Percentiles rank a stretch among this genome's conserved stretches.
Evolutionary conservation across 2,329 filamentous ascomycete genomes (phyloP).

Genomic region (Penicillium sp.): DNA sequence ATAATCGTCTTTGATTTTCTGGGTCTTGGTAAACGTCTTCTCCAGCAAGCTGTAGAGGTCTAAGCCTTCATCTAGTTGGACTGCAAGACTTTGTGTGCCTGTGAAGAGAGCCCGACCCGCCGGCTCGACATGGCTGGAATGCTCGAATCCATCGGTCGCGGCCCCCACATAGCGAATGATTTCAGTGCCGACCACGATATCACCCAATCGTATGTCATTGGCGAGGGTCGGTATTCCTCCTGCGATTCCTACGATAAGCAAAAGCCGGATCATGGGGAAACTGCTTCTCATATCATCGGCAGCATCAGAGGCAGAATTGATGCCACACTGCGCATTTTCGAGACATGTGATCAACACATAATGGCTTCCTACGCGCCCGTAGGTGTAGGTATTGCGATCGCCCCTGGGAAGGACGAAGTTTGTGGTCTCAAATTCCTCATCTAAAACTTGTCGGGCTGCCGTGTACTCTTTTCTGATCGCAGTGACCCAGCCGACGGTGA

Average conservation of each 20-base stretch:
- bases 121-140: neutral
- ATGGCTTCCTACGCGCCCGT: neutral
- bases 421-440: neutral
- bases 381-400: neutral
- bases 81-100: neutral
- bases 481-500: constrained; percentile 1
- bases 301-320: neutral
- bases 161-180: neutral
- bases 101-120: neutral
- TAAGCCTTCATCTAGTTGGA: neutral
- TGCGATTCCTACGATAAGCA: neutral
- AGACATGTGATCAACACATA: neutral
- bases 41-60: neutral
- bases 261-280: neutral
- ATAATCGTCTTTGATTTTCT: constrained; percentile 1
- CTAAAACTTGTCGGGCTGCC: neutral
- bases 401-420: neutral
- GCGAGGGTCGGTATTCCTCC: neutral
- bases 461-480: neutral
- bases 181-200: neutral
- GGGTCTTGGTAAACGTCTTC: neutral
- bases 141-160: neutral
- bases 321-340: neutral
- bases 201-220: neutral
- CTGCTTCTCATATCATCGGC: constrained; percentile 1